phyloP scores from a whole-genome alignment of 257 asterid genomes.

The Penstemon newberryi region DNA sequence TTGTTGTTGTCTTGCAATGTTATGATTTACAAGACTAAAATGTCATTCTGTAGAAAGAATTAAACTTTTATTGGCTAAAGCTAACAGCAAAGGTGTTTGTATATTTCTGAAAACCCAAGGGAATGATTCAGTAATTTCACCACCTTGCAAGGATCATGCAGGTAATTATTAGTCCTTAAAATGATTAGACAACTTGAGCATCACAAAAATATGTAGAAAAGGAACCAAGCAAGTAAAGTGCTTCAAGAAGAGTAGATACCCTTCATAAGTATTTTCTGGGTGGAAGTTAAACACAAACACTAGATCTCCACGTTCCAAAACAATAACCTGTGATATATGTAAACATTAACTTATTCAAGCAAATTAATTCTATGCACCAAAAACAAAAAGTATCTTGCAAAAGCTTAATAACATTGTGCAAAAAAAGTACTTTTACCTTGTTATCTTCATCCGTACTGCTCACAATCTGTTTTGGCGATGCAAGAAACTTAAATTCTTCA shows the following conservation, averaged over 20 bases:
- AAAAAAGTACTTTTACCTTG: conserved; percentile 54
- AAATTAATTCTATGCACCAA: background rate
- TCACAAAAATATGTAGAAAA: background rate
- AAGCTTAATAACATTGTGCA: conserved; percentile 6
- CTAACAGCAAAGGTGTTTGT: too few relatives aligned
- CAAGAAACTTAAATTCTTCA: conserved; percentile 69
- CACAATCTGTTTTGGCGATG: conserved; percentile 73
- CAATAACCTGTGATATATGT: conserved; percentile 68
- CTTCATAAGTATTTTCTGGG: conserved; percentile 77
- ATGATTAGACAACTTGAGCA: background rate
- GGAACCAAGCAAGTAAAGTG: conserved; percentile 19
- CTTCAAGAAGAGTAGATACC: conserved; percentile 46
- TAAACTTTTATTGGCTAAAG: too few relatives aligned
- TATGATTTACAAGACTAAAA: too few relatives aligned
- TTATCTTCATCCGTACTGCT: conserved; percentile 71
- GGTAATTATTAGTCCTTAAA: too few relatives aligned
- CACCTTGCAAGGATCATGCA: too few relatives aligned
- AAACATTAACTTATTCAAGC: conserved; percentile 2
- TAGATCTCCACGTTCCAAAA: conserved; percentile 88
- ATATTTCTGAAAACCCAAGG: too few relatives aligned
- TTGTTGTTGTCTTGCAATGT: too few relatives aligned
- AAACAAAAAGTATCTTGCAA: conserved; percentile 21
- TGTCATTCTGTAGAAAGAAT: too few relatives aligned
- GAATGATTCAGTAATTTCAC: too few relatives aligned
- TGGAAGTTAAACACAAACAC: conserved; percentile 94